Evolutionary conservation across 2,329 filamentous ascomycete genomes (phyloP), one percentile per base, ranked within the genome.

Genomic region (Neofusicoccum laricinum): DNA sequence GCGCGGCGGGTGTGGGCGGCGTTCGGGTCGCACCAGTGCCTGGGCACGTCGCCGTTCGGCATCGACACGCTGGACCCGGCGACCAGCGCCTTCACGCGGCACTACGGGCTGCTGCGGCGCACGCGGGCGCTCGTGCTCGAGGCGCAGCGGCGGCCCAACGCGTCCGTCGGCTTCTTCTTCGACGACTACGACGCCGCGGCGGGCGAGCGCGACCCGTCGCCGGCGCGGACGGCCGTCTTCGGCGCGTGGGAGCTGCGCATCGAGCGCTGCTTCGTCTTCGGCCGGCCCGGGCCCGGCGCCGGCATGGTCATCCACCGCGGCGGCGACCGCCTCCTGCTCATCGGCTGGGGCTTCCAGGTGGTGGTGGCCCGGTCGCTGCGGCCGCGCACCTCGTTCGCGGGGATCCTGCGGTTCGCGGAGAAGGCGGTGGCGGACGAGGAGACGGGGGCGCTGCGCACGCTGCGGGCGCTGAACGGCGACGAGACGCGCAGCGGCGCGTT

Each of bases 401-500:
- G 81, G 1, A 78, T 82, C 7, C 66, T 82, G 57, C 71, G 70
- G 1, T 79, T 78, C 12, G 72, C 75, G 58, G 79, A 82, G 69
- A 80, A 80, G 67, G 71, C 71, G 2, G 72, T 79, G 4, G 70
- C 68, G 3, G 72, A 80, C 30, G 68, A 71, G 8, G 72, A 76
- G 15, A 77, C 71, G 2, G 77, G 77, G 1, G 69, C 74, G 61
- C 41, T 82, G 57, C 68, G 67, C 19, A 80, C 77, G 0, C 53
- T 76, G 63, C 72, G 62, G n/a, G 41, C 30, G 10, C 49, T 66
- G 32, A 63, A 63, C 17, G 66, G 66, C 11, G 66, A 67, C 25
- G 80, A 83, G 73, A 82, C 79, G 4, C 69, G 78, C 25, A 80
- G 79, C 67, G 83, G 84, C 1, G 73, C 74, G 51, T 81, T 78